Percentiles rank a stretch among this genome's conserved stretches.
phyloP scores from a whole-genome alignment of 2,329 filamentous ascomycete species.

The Sporothrix sp. region DNA sequence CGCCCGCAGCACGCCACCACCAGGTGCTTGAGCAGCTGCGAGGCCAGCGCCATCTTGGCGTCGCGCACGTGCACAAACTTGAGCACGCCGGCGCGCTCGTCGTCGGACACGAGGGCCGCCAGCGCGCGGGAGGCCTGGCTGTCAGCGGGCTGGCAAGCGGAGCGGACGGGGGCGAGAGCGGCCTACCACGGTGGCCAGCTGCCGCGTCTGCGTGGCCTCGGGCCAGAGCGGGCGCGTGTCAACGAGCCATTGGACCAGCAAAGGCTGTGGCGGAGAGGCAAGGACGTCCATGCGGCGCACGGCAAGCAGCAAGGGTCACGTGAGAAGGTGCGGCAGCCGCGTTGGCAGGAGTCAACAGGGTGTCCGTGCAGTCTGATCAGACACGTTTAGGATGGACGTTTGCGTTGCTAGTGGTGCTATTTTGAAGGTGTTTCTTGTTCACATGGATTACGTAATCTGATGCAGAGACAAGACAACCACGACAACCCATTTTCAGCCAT shows the following conservation, averaged over 20 bases:
- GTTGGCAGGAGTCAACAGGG: too few species aligned
- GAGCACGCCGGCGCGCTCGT: conserved; percentile 49
- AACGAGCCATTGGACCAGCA: conserved; percentile 50
- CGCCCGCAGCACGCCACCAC: conserved; percentile 45
- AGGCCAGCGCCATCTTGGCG: conserved; percentile 64
- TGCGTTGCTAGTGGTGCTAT: too few species aligned
- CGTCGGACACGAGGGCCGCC: conserved; percentile 35
- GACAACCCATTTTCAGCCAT: too few species aligned
- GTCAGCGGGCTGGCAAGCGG: not conserved
- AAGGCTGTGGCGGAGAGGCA: conserved; percentile 18
- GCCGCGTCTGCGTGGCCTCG: conserved; percentile 36
- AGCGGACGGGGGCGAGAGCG: not conserved
- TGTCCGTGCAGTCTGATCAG: too few species aligned
- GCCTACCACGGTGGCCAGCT: conserved; percentile 39
- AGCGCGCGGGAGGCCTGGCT: conserved; percentile 34
- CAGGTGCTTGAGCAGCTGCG: conserved; percentile 63
- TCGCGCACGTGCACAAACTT: conserved; percentile 59
- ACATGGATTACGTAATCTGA: too few species aligned
- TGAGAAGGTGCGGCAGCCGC: too few species aligned
- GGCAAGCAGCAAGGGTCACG: too few species aligned
- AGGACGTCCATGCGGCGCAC: conserved; percentile 14
- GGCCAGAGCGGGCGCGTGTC: conserved; percentile 52
- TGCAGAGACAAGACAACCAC: too few species aligned
- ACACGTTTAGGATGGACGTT: too few species aligned
- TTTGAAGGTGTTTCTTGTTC: too few species aligned